phyloP scores from a whole-genome alignment of 805 yeast genomes.

The Nakazawaea holstii region DNA sequence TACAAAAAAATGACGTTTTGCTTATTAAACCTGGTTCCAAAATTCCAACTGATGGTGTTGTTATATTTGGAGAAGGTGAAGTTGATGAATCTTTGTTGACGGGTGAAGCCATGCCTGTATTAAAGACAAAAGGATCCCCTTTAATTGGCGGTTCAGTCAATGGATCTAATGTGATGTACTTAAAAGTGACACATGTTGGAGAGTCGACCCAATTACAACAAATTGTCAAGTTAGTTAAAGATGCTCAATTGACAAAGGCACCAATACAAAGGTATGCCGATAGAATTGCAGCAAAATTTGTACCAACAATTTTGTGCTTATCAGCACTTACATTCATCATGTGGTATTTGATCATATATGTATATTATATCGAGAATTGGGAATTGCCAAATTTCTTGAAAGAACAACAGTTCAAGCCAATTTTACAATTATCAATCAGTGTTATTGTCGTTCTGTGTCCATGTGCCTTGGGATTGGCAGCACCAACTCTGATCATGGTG shows the following conservation, averaged over 20 bases:
- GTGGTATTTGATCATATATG: constrained; percentile 46
- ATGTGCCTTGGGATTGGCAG: constrained; percentile 94
- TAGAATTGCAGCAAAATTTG: constrained; percentile 76
- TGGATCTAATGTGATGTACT: constrained; percentile 65
- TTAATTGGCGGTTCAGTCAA: constrained; percentile 92
- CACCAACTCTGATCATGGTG: constrained; percentile 98
- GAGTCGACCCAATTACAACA: constrained; percentile 82
- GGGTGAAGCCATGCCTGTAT: constrained; percentile 82
- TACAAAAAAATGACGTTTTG: constrained; percentile 74
- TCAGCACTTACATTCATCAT: constrained; percentile 59
- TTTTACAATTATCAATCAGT: constrained; percentile 73
- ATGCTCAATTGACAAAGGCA: constrained; percentile 84
- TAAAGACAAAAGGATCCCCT: constrained; percentile 50
- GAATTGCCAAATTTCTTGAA: constrained; percentile 22
- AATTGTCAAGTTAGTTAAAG: constrained; percentile 79
- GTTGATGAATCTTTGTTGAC: constrained; percentile 87
- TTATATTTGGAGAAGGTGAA: constrained; percentile 74
- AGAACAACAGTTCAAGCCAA: constrained; percentile 17
- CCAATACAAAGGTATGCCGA: constrained; percentile 92
- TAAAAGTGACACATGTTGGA: constrained; percentile 69
- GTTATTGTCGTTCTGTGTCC: constrained; percentile 98
- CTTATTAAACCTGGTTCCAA: constrained; percentile 80
- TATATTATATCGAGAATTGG: constrained; percentile 9
- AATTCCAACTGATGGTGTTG: constrained; percentile 87
- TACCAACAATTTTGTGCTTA: constrained; percentile 63